Conservation (phyloP, 345 rosid genomes). For the Gossypium arboreum region DNA sequence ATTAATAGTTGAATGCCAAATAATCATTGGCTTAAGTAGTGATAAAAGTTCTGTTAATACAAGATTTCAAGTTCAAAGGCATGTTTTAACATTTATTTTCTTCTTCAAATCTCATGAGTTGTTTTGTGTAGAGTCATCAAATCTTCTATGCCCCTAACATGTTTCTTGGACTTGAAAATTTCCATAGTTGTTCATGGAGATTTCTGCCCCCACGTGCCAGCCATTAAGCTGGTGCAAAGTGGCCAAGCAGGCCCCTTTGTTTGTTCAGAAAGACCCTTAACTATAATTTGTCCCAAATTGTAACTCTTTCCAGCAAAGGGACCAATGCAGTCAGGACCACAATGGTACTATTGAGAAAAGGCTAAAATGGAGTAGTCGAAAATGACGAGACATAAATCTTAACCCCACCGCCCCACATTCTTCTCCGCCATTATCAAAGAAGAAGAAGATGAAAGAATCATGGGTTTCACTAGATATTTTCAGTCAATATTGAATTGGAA, state of each 20-base stretch:
- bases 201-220: constrained; percentile 14
- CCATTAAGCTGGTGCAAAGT: constrained; percentile 9
- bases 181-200: background rate
- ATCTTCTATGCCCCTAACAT: background rate
- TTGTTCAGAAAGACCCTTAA: constrained; percentile 12
- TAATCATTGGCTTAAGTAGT: too few species aligned
- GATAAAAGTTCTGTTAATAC: too few species aligned
- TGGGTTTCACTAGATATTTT: background rate
- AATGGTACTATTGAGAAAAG: constrained; percentile 13
- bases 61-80: too few species aligned
- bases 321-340: constrained; percentile 27
- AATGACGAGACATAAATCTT: constrained; percentile 6
- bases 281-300: constrained; percentile 16
- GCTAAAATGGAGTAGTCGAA: constrained; percentile 23
- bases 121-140: background rate
- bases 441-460: background rate
- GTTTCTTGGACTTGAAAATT: constrained; percentile 14
- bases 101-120: too few species aligned
- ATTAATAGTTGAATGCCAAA: too few species aligned
- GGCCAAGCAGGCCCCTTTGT: background rate
- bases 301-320: constrained; percentile 13
- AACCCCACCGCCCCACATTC: background rate
- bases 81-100: too few species aligned
- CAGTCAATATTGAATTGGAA: background rate
- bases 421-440: background rate